Conservation (phyloP, 257 asterid species). For the Voacanga thouarsii region DNA sequence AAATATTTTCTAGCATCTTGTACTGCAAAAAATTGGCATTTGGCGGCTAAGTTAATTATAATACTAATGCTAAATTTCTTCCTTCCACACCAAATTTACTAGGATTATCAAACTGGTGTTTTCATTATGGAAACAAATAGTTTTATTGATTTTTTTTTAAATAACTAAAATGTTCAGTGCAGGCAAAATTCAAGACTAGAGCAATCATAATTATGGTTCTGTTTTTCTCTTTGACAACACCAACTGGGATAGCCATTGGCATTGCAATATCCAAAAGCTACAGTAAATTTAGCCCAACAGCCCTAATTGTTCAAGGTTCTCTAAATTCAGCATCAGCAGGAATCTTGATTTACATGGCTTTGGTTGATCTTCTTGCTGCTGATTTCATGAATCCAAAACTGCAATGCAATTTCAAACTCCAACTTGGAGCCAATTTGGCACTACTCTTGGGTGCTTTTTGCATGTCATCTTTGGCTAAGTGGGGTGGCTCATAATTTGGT, state of each 20-base stretch:
- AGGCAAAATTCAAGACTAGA: slow-evolving; percentile 28
- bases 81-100: too few relatives aligned
- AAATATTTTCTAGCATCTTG: too few relatives aligned
- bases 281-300: background rate
- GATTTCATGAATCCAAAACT: slow-evolving; percentile 10
- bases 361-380: slow-evolving; percentile 15
- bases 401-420: background rate
- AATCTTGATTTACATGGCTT: slow-evolving; percentile 11
- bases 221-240: slow-evolving; percentile 7
- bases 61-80: too few relatives aligned
- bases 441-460: slow-evolving; percentile 6
- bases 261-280: slow-evolving; percentile 6
- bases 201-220: slow-evolving; percentile 5
- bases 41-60: too few relatives aligned
- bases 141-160: too few relatives aligned
- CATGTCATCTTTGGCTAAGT: slow-evolving; percentile 5
- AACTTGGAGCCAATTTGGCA: background rate
- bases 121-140: too few relatives aligned
- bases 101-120: too few relatives aligned
- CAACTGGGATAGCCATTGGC: slow-evolving; percentile 9
- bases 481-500: background rate
- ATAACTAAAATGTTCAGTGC: background rate
- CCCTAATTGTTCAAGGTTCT: slow-evolving; percentile 1
- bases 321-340: slow-evolving; percentile 6
- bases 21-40: too few relatives aligned